Base-by-base conservation (phyloP, 1,139 yeast genomes). In the Yamadazyma sp. region DNA sequence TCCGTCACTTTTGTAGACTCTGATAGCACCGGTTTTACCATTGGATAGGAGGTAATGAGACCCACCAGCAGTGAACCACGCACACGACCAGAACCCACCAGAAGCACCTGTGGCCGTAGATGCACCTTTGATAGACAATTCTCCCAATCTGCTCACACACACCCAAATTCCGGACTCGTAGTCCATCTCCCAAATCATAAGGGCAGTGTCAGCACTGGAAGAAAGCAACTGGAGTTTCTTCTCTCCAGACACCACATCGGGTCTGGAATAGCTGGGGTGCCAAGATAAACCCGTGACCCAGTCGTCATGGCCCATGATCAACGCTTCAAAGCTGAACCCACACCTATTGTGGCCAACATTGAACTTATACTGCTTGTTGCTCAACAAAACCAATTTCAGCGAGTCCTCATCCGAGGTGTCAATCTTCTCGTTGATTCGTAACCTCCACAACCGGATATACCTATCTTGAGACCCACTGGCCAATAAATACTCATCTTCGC, bases 21-120 rank as follows among this genome's bases (percentile, higher is more conserved):
- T 78, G 76, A 95, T 83, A 0, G 97, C 82, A 8, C 99, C 98
- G 2, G 97, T 88, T 52, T 83, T 86, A 44, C 97, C 96, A 51
- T 85, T 80, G 4, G 97, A 84, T 33, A 87, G 64, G 16, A 89
- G 80, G 46, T 72, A 74, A 0, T 59, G 60, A 1, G 59, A 56
- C 2, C 37, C 49, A 2, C 61, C 58, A 8, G 18, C 6, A 8
- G 67, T 57, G 37, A 86, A 77, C 97, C 97, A 92, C 23, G 83
- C 55, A 37, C 94, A 84, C 2, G 87, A 77, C 96, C 96, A 92
- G 58, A 94, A 90, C 3, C 98, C 98, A 48, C 98, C 98, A 2
- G 96, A 80, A 0, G 98, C 86, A 9, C 99, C 99, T 0, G 98
- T 92, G 3, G 98, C 98, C 0, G 98, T 90, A 3, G 95, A 86